Evolutionary conservation across 202 grass and related monocot species (phyloP), one percentile per base, ranked within the genome.

Genomic region (Dendrocalamus latiflorus): DNA sequence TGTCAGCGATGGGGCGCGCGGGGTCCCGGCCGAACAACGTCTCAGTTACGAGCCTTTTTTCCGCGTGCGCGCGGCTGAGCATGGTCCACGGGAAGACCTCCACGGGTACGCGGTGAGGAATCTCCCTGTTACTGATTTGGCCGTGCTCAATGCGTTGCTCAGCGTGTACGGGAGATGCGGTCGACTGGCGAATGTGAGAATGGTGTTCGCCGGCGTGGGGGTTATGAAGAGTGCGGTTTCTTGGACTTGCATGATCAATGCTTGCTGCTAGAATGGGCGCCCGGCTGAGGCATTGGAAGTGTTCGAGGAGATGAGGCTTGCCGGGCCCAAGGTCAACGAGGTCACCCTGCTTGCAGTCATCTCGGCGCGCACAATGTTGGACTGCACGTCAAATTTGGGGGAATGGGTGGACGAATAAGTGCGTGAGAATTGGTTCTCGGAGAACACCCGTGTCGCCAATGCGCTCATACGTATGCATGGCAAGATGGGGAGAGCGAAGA

Each of bases 231-330:
- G 66, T 33, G 50, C 50, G 39, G 89, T 94, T n/a, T 87, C 89
- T 4, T 94, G 92, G 89, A 89, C 92, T 43, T 89, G 71, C 74
- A 85, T 94, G 72, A 89, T 91, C 68, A 89, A 72, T 43, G 89
- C 84, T 39, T 91, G 79, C 55, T 57, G 81, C 3, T 55, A 87
- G 36, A 87, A 80, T 58, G 84, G 68, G 4, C 41, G 9, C 17
- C 81, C 72, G 2, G 36, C 9, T 2, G 73, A 89, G 68, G 89
- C 89, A 5, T 4, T 91, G 58, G 0, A 45, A 68, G 55, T 89
- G 18, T 91, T 89, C 8, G 41, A 83, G 34, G 56, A 94, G 22
- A 89, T 91, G 89, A 53, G 75, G 68, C 41, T 26, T 25, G 36
- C 80, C 50, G 42, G 78, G 20, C 62, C 48, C 64, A 78, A 62